These are phyloP conservation scores for Neofusicoccum laricinum DNA, from an alignment of 2,329 filamentous ascomycete species.

Conservation along the genomic window DNA sequence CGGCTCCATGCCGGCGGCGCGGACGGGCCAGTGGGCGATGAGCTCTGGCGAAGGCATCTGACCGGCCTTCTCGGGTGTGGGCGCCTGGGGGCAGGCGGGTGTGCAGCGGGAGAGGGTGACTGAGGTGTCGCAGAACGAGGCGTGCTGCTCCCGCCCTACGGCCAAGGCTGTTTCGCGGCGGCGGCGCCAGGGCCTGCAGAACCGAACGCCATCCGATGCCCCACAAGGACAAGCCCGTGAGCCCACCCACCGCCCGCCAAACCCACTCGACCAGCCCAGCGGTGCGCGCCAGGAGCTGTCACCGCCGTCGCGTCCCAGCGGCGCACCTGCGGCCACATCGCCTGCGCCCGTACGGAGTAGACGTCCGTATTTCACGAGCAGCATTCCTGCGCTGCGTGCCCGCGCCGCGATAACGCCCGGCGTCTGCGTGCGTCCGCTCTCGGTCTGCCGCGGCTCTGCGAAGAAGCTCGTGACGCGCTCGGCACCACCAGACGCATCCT, in stretches of 20 bases:
- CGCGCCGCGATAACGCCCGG: background rate
- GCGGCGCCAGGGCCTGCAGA: background rate
- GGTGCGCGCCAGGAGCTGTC: background rate
- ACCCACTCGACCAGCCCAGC: background rate
- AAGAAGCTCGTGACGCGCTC: conserved; percentile 16
- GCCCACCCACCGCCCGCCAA: background rate
- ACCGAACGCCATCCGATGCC: background rate
- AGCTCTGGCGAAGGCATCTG: conserved; percentile 17
- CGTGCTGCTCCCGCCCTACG: background rate
- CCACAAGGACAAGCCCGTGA: background rate
- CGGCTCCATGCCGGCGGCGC: conserved; percentile 17
- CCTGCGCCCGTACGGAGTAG: background rate
- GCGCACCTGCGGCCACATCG: background rate
- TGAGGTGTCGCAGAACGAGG: conserved; percentile 3
- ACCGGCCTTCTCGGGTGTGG: background rate
- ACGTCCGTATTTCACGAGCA: background rate
- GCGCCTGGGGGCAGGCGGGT: background rate
- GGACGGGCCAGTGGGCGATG: conserved; percentile 13
- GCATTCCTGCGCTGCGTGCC: background rate
- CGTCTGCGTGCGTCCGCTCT: background rate
- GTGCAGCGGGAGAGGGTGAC: background rate
- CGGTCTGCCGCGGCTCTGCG: conserved; percentile 4
- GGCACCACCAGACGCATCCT: conserved; percentile 12
- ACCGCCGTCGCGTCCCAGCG: background rate
- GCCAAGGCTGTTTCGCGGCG: conserved; percentile 2